Conservation (phyloP, 768 basidiomycete species). For the Pleurotus djamor region DNA sequence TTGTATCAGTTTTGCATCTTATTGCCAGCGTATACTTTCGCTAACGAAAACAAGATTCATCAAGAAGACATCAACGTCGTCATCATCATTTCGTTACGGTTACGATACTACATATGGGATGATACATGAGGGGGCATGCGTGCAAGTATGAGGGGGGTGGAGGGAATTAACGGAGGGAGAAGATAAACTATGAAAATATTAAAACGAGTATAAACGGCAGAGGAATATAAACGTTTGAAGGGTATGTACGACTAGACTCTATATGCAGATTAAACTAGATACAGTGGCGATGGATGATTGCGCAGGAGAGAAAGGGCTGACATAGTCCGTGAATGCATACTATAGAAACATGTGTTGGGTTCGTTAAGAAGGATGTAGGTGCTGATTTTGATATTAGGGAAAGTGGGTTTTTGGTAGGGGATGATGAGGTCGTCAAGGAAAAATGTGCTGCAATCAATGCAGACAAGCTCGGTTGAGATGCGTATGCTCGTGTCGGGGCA, state of each 20-base stretch:
- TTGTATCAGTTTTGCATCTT: no score
- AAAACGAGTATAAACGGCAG: neutral
- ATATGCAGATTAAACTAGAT: neutral
- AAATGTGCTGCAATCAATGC: constrained; percentile 3
- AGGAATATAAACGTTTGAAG: neutral
- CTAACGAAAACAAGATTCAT: no score
- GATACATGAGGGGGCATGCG: neutral
- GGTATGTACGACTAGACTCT: neutral
- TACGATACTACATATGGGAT: neutral
- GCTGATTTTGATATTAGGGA: neutral
- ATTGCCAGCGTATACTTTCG: no score
- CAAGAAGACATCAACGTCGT: neutral
- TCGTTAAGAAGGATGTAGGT: neutral
- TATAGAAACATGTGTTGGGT: neutral
- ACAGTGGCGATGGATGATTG: neutral
- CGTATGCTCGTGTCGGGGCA: neutral
- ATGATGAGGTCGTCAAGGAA: neutral
- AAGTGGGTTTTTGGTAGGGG: neutral
- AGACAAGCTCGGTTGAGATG: neutral
- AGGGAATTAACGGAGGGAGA: neutral
- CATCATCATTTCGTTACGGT: neutral
- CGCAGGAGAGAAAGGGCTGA: neutral
- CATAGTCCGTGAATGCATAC: neutral
- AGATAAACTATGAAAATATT: neutral
- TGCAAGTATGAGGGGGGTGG: neutral